Base-by-base conservation (phyloP, 176 grass and related monocot genomes). In the Lolium perenne region DNA sequence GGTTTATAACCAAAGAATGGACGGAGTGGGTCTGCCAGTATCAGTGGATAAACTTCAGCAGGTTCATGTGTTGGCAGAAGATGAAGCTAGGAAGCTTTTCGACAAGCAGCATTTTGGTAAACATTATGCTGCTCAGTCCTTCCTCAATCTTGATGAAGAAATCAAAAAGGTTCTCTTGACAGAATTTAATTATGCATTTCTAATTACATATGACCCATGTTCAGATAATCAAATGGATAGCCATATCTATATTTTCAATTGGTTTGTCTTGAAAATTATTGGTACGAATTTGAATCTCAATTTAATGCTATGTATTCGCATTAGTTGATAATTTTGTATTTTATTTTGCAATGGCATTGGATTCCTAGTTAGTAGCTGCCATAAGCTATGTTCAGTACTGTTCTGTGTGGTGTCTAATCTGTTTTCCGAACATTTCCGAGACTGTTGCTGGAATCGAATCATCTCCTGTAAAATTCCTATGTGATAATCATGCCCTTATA, bases 51-150 rank as follows among this genome's bases (percentile, higher is more conserved):
- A 94, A 87, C 87, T 98, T 74, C 78, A 91, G 40, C 82, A 89
- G 18, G 78, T 80, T 71, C 95, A 95, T 57, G 83, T 83, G 26
- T 57, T 77, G 51, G 83, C 90, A 77, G 87, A 91, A 8, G 65
- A 74, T 59, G 86, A 89, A 80, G 88, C 88, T 32, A 94, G 71
- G 84, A 90, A 84, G 50, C 32, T 94, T 17, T 98, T 98, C 3
- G 71, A 92, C 22, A 85, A 89, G 81, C 92, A 98, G 60, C 96
- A 98, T 88, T 98, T 98, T 47, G 93, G 96, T 85, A 92, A 86
- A 76, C 88, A 94, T 84, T 89, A 98, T 86, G 90, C 93, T 74
- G 60, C 84, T 74, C 88, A 81, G 51, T 98, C 96, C 50, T 82
- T 88, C 49, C 13, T 91, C 22, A 84, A 95, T 81, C 90, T 98